Evolutionary conservation across 805 yeast genomes (phyloP), one percentile per base, ranked within the genome.

Genomic region (Candida xyloterini): DNA sequence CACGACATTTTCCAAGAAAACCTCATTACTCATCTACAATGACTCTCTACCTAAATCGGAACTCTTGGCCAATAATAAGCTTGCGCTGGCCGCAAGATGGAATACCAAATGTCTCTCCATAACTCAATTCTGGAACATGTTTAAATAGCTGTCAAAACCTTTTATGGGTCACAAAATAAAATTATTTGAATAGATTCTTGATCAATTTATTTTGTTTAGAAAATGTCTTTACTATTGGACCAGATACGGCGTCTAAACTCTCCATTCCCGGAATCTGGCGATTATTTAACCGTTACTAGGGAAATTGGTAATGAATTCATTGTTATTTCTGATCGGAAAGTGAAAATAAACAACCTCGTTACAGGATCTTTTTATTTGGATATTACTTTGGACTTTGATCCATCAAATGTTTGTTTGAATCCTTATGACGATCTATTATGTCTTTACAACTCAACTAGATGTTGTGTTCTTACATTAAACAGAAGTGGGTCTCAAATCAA

Each of bases 21-120:
- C 81, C 20, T 84, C 83, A 42, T 51, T 83, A 6, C 63, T 87
- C 27, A 61, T 87, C 1, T 62, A 73, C 33, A 76, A 76, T 50
- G 47, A 52, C 20, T 8, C 20, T 6, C 27, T 41, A 15, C 35
- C 43, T 15, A 38, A 42, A 11, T 15, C 30, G 5, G 48, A 42
- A 16, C 44, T 46, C 2, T 33, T 44, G 18, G 38, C 47, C 10
- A 45, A 46, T 10, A 44, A 50, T 16, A 60, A 60, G 39, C 40
- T 54, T 11, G 48, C 48, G 11, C 39, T 57, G 23, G 53, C 60
- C 10, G 38, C 40, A 9, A 47, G 47, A 30, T 60, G 65, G 65
- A 44, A 41, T 4, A 38, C 40, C 25, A 48, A 29, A 14, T 39
- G 50, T 16, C 20, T 55, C 5, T 27, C 47, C 3, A 30, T 50